Conservation (phyloP, 345 rosid species). For the Euphorbia peplus region DNA sequence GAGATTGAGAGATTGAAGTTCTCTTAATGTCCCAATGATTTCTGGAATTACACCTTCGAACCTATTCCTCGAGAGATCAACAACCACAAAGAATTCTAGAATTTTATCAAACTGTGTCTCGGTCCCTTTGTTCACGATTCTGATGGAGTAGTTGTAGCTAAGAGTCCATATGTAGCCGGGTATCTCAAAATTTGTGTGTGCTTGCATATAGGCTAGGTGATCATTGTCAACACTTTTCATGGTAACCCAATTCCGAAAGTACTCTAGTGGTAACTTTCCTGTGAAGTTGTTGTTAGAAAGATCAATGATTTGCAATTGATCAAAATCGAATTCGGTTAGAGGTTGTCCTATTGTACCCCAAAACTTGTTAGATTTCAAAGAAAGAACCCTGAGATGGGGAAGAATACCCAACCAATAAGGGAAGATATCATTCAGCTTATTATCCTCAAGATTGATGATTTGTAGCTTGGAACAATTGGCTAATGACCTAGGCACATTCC, state of each 20-base stretch:
- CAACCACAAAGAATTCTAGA: neutral
- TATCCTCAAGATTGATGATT: too few relatives aligned
- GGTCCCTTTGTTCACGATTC: conserved; percentile 3
- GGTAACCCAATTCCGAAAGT: neutral
- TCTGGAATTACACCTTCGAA: too few relatives aligned
- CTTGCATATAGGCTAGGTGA: conserved; percentile 8
- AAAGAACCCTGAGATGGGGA: too few relatives aligned
- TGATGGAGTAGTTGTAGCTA: neutral
- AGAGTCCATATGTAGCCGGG: neutral
- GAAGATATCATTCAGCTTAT: too few relatives aligned
- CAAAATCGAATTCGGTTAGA: too few relatives aligned
- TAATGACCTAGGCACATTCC: too few relatives aligned
- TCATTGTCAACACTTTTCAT: neutral
- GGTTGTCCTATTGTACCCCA: neutral
- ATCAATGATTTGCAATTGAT: neutral
- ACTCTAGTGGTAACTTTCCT: neutral
- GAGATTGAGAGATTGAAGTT: conserved; percentile 6
- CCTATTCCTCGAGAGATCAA: too few relatives aligned
- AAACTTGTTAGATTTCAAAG: too few relatives aligned
- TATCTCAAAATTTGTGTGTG: neutral
- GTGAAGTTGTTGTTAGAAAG: too few relatives aligned
- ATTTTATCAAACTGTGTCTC: neutral
- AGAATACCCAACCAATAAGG: too few relatives aligned
- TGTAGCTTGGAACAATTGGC: too few relatives aligned
- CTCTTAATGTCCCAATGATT: too few relatives aligned